phyloP scores from a whole-genome alignment of 345 rosid genomes.

The Garcia nutans region DNA sequence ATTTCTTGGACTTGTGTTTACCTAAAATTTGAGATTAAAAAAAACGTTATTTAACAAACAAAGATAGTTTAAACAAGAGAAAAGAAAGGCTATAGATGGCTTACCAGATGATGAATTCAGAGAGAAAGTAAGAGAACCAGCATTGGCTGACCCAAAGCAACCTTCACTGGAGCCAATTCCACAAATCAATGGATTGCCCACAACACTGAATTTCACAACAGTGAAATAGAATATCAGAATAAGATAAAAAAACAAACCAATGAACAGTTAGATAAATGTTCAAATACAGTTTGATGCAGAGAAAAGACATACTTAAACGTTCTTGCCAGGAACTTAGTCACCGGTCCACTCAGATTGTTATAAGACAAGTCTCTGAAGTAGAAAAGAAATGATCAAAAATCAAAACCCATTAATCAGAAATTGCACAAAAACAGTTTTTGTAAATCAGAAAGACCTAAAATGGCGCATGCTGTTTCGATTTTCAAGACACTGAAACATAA shows the following conservation, averaged over 20 bases:
- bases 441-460: slow-evolving; percentile 4
- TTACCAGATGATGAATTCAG: slow-evolving; percentile 58
- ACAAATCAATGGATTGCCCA: slow-evolving; percentile 81
- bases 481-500: slow-evolving; percentile 24
- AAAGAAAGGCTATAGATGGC: neutral
- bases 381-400: slow-evolving; percentile 18
- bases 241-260: slow-evolving; percentile 2
- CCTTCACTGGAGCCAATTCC: slow-evolving; percentile 48
- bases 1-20: slow-evolving; percentile 54
- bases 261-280: neutral
- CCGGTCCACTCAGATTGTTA: slow-evolving; percentile 88
- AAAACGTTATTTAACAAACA: slow-evolving; percentile 2
- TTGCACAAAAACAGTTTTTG: slow-evolving; percentile 3
- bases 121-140: slow-evolving; percentile 51
- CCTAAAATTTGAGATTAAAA: slow-evolving; percentile 23
- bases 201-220: slow-evolving; percentile 54
- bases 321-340: slow-evolving; percentile 70
- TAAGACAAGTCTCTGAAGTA: slow-evolving; percentile 84
- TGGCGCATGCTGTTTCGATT: slow-evolving; percentile 10
- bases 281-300: neutral
- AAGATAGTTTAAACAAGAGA: neutral
- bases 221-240: slow-evolving; percentile 1
- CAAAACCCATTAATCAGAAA: slow-evolving; percentile 4
- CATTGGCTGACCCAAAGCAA: slow-evolving; percentile 61
- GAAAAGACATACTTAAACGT: slow-evolving; percentile 62